Conservation (phyloP, 257 asterid genomes). For the Verbena officinalis region DNA sequence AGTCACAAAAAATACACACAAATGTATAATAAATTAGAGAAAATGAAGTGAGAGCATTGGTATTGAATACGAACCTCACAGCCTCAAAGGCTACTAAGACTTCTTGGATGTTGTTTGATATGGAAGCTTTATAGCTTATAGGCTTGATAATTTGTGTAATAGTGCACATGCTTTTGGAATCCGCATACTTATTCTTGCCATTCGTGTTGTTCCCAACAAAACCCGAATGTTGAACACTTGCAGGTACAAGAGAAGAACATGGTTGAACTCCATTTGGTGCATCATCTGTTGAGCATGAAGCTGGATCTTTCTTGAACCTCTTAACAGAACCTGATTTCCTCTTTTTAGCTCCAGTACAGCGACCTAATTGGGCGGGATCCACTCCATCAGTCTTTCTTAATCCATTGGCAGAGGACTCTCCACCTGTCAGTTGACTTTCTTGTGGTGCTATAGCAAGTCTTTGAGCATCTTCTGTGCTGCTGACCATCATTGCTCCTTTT, state of each 20-base stretch:
- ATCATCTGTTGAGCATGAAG: slow-evolving; percentile 38
- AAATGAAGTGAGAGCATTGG: slow-evolving; percentile 23
- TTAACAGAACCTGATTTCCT: slow-evolving; percentile 92
- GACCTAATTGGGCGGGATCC: slow-evolving; percentile 51
- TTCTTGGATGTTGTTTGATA: slow-evolving; percentile 59
- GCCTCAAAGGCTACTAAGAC: slow-evolving; percentile 76
- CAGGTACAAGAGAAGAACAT: slow-evolving; percentile 36
- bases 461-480: slow-evolving; percentile 33
- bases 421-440: slow-evolving; percentile 33
- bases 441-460: slow-evolving; percentile 33
- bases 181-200: slow-evolving; percentile 45
- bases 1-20: background rate
- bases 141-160: slow-evolving; percentile 78
- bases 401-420: slow-evolving; percentile 41
- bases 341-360: slow-evolving; percentile 76
- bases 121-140: slow-evolving; percentile 58
- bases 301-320: slow-evolving; percentile 71
- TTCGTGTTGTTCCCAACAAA: slow-evolving; percentile 31
- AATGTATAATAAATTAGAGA: background rate
- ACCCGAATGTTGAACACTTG: slow-evolving; percentile 39
- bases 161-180: slow-evolving; percentile 50
- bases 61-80: slow-evolving; percentile 63
- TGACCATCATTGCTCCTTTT: slow-evolving; percentile 40
- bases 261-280: slow-evolving; percentile 36
- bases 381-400: slow-evolving; percentile 41